phyloP scores from a whole-genome alignment of 2,329 filamentous ascomycete species.

The Bipolaris bicolor region DNA sequence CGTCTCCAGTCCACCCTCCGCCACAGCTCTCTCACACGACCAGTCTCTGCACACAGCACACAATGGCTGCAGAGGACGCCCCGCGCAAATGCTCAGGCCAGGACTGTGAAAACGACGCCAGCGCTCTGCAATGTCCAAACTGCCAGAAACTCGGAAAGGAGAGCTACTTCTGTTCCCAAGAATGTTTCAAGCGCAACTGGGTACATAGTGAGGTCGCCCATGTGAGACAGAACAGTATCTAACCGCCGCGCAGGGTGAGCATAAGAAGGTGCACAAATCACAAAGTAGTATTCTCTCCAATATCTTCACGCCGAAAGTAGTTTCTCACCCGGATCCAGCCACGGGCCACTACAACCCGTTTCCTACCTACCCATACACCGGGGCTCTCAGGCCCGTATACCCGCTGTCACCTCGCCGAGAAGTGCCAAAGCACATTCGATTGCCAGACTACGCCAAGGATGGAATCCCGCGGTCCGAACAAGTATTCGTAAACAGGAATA shows the following conservation, averaged over 20 bases:
- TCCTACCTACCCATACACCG: constrained; percentile 83
- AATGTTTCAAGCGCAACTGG: constrained; percentile 99
- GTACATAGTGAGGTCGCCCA: constrained; percentile 59
- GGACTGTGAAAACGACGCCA: constrained; percentile 87
- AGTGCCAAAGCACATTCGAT: constrained; percentile 78
- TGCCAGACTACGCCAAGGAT: constrained; percentile 86
- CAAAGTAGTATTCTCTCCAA: constrained; percentile 76
- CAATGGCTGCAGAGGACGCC: constrained; percentile 47
- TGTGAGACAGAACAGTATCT: constrained; percentile 24
- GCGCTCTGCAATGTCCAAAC: constrained; percentile 88
- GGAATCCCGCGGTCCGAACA: constrained; percentile 74
- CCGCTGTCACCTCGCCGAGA: constrained; percentile 48
- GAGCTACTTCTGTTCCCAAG: constrained; percentile 96
- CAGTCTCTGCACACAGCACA: constrained; percentile 12
- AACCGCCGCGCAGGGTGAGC: constrained; percentile 65
- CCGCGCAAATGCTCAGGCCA: constrained; percentile 78
- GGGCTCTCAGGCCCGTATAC: constrained; percentile 83
- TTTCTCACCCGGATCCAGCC: constrained; percentile 90
- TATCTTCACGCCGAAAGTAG: constrained; percentile 76
- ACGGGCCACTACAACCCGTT: constrained; percentile 92
- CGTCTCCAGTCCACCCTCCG: background rate
- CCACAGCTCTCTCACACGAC: background rate
- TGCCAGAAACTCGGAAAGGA: constrained; percentile 90
- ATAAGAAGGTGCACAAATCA: constrained; percentile 85
- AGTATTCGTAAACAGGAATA: constrained; percentile 72